phyloP scores from a whole-genome alignment of 192 early-diverging fungal genomes.

The Rhizophagus sp. region DNA sequence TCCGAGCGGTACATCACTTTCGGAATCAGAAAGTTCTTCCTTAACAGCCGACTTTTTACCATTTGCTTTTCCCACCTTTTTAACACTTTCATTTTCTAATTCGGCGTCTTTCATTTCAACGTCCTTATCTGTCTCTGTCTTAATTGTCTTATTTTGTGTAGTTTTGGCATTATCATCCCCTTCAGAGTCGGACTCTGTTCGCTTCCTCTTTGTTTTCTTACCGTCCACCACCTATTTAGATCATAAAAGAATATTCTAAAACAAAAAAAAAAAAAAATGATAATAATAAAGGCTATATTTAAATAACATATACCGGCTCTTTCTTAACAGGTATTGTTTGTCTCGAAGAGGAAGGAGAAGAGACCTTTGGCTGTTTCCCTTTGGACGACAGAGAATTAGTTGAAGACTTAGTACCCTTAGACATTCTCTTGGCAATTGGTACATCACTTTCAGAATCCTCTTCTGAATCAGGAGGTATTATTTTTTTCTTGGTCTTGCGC shows the following conservation, averaged over 20 bases:
- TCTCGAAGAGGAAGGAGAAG: background rate
- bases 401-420: background rate
- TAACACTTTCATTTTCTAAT: background rate
- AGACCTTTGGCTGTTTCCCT: background rate
- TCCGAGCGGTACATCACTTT: background rate
- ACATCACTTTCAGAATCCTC: background rate
- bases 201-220: background rate
- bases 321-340: background rate
- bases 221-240: background rate
- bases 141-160: conserved; percentile 14
- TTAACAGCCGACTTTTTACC: background rate
- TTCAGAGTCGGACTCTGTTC: conserved; percentile 5
- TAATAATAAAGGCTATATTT: background rate
- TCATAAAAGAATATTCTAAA: background rate
- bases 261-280: background rate
- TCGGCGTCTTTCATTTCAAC: background rate
- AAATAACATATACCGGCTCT: background rate
- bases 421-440: background rate
- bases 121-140: background rate
- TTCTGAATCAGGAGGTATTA: background rate
- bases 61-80: background rate
- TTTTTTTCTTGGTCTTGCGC: background rate
- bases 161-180: background rate
- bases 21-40: background rate
- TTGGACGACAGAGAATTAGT: background rate